Percentiles rank a stretch among this genome's conserved stretches.
These are phyloP conservation scores for Phoma sp. DNA, from an alignment of 2,329 filamentous ascomycete genomes.

Conservation along the genomic window DNA sequence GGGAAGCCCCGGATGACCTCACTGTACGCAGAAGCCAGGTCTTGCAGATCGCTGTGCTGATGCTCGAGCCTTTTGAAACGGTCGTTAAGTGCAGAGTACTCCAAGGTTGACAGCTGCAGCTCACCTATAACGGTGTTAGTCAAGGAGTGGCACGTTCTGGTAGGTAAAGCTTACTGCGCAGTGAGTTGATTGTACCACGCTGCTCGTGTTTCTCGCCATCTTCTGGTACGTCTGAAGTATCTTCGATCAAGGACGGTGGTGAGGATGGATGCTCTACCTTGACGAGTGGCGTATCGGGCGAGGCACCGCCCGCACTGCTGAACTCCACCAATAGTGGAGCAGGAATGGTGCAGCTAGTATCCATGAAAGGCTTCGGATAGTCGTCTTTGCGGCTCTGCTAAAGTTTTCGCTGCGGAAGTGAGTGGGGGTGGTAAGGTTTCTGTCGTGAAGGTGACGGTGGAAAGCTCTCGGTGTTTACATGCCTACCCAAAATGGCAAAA, in stretches of 20 bases:
- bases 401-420: background rate
- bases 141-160: background rate
- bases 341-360: background rate
- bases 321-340: background rate
- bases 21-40: constrained; percentile 17
- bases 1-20: constrained; percentile 19
- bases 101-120: constrained; percentile 15
- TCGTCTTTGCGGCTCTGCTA: background rate
- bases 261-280: constrained; percentile 3
- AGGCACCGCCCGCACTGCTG: background rate
- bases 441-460: background rate
- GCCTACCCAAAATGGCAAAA: background rate
- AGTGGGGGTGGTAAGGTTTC: background rate
- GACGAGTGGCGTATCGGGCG: background rate
- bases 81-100: constrained; percentile 18
- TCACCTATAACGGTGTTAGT: constrained; percentile 16
- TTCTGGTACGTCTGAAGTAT: background rate
- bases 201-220: background rate
- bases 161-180: constrained; percentile 2
- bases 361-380: background rate
- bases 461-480: background rate
- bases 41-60: constrained; percentile 17
- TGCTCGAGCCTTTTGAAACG: constrained; percentile 15
- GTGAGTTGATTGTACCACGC: background rate
- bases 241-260: constrained; percentile 8